These are phyloP conservation scores for Selenicereus undatus DNA, from an alignment of 148 eudicot genomes.

Conservation along the genomic window DNA sequence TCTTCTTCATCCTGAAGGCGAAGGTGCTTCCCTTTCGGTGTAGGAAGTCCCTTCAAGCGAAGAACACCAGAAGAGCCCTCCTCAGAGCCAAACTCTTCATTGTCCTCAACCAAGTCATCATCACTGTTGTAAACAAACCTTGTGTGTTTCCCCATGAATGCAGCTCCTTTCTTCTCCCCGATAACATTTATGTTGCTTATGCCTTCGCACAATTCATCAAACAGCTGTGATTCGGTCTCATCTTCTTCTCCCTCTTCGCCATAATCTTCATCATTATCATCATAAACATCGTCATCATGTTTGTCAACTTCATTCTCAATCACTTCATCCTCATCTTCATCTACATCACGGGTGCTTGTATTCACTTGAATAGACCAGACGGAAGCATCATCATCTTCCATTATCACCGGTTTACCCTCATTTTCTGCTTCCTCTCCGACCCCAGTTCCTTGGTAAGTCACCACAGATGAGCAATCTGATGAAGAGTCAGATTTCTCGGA, in stretches of 20 bases:
- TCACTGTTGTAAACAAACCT: conserved; percentile 73
- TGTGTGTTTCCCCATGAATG: conserved; percentile 48
- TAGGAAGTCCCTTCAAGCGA: conserved; percentile 58
- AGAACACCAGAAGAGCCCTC: conserved; percentile 17
- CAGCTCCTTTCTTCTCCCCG: conserved; percentile 17
- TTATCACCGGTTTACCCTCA: not conserved
- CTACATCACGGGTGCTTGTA: conserved; percentile 53
- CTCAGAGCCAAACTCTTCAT: not conserved
- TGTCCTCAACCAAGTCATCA: conserved; percentile 44
- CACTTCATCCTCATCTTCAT: conserved; percentile 42
- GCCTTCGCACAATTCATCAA: conserved; percentile 70
- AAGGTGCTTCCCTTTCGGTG: conserved; percentile 62
- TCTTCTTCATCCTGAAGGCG: conserved; percentile 41
- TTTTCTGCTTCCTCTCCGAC: conserved; percentile 11
- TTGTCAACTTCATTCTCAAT: conserved; percentile 22
- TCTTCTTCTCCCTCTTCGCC: conserved; percentile 23
- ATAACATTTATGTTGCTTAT: conserved; percentile 45
- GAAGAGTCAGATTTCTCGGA: conserved; percentile 56
- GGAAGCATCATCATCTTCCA: conserved; percentile 61
- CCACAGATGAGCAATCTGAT: conserved; percentile 46
- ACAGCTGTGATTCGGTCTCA: conserved; percentile 17
- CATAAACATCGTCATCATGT: conserved; percentile 17
- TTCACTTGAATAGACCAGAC: conserved; percentile 79
- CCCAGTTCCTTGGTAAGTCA: conserved; percentile 33
- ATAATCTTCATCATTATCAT: conserved; percentile 17